Base-by-base conservation (phyloP, 2,329 filamentous ascomycete genomes). In the Fusarium tupiense region DNA sequence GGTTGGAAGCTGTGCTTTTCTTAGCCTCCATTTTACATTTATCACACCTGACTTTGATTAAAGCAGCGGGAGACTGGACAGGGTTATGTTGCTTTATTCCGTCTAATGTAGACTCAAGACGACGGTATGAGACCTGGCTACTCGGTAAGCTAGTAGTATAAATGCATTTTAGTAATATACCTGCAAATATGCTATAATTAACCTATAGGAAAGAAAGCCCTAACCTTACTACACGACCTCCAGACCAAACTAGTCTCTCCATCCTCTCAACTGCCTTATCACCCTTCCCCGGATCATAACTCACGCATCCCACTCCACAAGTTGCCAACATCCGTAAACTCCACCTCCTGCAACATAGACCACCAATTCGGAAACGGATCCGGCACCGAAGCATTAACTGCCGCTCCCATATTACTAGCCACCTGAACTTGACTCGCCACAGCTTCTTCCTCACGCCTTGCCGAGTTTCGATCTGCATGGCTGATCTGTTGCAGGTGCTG, bases 321-420 rank as follows among this genome's bases (percentile, higher is more conserved):
- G 22, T 67, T 74, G 3, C 61, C 57, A 38, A 73, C 61, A 26
- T 73, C 71, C 2, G 73, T 52, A 67, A 77, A 77, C 16, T 77
- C 75, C 11, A 76, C 75, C 4, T 77, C 75, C n/a, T 77, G 75
- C 16, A 77, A 59, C 75, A 77, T 77, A 2, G 75, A 77, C 75
- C 75, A 77, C 75, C 75, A 77, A 37, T 77, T 77, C 8, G 75
- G 75, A 56, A 76, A 77, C 1, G 74, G 67, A 20, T 77, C 75
- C 10, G 70, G 49, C 16, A 73, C 38, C 9, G 62, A 49, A 2
- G 70, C 56, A 38, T 60, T 72, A 12, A 53, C 7, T 13, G 31
- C n/a, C 3, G 44, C 6, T 4, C 37, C 49, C 8, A 53, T 22
- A 7, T 56, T 31, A 19, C 47, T 40, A 13, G 38, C 8, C 12